Evolutionary conservation across 176 grass and related monocot species (phyloP), one percentile per base, ranked within the genome.

Genomic region (Avena insularis): DNA sequence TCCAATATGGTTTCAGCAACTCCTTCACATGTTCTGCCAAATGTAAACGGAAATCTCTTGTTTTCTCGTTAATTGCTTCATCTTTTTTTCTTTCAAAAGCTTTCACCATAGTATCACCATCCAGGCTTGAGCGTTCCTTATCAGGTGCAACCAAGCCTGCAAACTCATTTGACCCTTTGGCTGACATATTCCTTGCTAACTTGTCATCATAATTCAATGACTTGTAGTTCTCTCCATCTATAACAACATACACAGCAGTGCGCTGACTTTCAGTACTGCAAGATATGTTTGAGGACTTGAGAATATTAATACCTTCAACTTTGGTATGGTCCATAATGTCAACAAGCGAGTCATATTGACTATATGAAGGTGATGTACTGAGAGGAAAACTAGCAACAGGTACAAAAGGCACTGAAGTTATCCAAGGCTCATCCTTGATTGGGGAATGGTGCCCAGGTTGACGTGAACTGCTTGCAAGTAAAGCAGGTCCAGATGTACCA

Each of bases 21-120:
- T 91, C 91, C 82, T 95, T 95, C 15, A 95, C 85, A 91, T 89
- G 71, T 35, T 95, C 86, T 71, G 86, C 89, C 89, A 95, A 89
- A 83, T 83, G 84, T 85, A 88, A 58, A 71, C 85, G 93, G 3
- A 93, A 93, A 36, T 77, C 85, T 79, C 61, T 82, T 65, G 78
- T 68, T 86, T 82, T 79, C 25, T 79, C 81, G 2, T 55, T 23
- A 64, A 72, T 59, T 91, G 19, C 50, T 86, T n/a, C 85, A 67
- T 70, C 36, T 0, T 61, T 53, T 68, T 79, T 87, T 47, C 36
- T 81, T 21, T 78, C 84, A 89, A 55, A 56, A 88, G 55, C 23
- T 86, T 83, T 83, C 51, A 70, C 57, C 51, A 47, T 74, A 21
- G 49, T 70, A 78, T 78, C 83, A 40, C 56, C 75, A 81, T 87